phyloP scores from a whole-genome alignment of 805 yeast species.

The Spathaspora girioi region DNA sequence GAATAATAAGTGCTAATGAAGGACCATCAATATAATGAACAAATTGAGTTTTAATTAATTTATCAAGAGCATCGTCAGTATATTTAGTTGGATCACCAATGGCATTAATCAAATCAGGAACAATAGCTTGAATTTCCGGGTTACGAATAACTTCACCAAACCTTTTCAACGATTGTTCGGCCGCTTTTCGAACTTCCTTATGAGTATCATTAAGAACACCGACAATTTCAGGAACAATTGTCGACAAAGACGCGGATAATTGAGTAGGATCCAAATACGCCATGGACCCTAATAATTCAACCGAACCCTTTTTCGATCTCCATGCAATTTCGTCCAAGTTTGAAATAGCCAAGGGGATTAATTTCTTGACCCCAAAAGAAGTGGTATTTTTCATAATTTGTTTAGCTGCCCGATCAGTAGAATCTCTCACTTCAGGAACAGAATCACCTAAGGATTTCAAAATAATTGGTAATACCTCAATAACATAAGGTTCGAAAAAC shows the following conservation, averaged over 20 bases:
- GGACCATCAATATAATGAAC: conserved; percentile 99
- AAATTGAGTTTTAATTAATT: conserved; percentile 83
- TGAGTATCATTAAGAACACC: conserved; percentile 93
- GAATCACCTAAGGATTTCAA: conserved; percentile 82
- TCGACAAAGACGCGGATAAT: conserved; percentile 80
- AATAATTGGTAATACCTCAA: conserved; percentile 80
- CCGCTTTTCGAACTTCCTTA: conserved; percentile 94
- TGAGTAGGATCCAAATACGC: conserved; percentile 96
- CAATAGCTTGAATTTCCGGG: conserved; percentile 92
- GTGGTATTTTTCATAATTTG: conserved; percentile 89
- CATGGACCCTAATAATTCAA: conserved; percentile 94
- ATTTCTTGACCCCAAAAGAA: conserved; percentile 82
- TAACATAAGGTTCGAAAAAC: conserved; percentile 89
- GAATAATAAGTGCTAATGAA: conserved; percentile 89
- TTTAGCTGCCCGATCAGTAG: conserved; percentile 84
- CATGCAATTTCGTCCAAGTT: conserved; percentile 87
- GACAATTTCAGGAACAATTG: conserved; percentile 93
- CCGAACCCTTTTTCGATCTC: conserved; percentile 97
- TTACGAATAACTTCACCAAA: conserved; percentile 97
- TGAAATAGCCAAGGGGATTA: conserved; percentile 86
- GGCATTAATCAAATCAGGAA: conserved; percentile 82
- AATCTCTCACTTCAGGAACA: conserved; percentile 79
- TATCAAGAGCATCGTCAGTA: conserved; percentile 85
- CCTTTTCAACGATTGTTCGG: conserved; percentile 79
- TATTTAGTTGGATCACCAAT: conserved; percentile 93